These are phyloP conservation scores for Polymyxa betae DNA, from an alignment of 208 protist species.

Conservation along the genomic window DNA sequence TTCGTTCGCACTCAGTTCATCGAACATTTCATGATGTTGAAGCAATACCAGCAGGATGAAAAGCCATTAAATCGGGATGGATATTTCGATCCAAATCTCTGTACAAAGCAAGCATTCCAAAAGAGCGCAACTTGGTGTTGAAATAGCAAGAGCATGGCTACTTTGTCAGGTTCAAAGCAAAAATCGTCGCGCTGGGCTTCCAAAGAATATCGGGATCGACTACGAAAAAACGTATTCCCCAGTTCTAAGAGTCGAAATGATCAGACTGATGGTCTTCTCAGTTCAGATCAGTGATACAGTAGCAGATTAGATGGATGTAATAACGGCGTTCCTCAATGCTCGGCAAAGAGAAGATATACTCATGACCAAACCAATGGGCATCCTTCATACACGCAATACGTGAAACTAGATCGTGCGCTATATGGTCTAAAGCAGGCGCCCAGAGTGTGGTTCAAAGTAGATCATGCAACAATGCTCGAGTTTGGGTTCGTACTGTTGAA, in stretches of 20 bases:
- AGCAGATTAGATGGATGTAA: neutral
- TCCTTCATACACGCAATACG: no score
- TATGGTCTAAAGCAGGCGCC: slow-evolving; percentile 8
- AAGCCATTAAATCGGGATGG: no score
- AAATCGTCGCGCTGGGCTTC: no score
- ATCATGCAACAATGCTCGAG: neutral
- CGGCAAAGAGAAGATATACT: neutral
- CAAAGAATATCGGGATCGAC: neutral
- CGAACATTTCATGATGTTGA: no score
- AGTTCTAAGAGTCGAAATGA: neutral
- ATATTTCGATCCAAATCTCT: no score
- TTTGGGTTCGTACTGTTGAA: neutral
- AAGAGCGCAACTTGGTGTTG: no score
- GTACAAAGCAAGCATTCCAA: no score
- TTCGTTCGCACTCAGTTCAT: no score
- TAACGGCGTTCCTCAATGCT: neutral
- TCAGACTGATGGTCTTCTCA: neutral
- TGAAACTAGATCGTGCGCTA: neutral
- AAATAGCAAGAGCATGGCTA: no score
- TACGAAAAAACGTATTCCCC: neutral
- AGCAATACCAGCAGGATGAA: no score
- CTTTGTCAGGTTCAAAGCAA: no score
- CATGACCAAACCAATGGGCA: neutral
- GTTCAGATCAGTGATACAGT: neutral
- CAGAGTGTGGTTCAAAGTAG: neutral